Evolutionary conservation across 495 filamentous ascomycete genomes (phyloP), one percentile per base, ranked within the genome.

Genomic region (Penicilliopsis zonata): DNA sequence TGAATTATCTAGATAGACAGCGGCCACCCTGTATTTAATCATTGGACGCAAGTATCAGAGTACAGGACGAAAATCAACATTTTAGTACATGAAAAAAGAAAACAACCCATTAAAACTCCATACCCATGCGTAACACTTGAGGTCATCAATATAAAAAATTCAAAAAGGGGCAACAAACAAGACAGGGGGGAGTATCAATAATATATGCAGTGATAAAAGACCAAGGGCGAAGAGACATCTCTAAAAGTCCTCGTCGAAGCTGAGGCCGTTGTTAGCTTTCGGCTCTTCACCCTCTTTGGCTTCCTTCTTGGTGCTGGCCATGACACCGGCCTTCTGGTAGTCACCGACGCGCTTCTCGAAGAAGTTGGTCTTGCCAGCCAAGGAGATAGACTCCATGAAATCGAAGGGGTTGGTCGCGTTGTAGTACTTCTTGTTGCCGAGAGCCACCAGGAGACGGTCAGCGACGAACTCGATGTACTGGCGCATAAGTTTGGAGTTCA

Each of bases 391-490:
- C 74, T 98, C 90, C 90, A 98, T 98, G 65, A 98, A 98, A 72
- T 98, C 90, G 61, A 98, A 98, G 44, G 90, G 90, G 65, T 98
- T 98, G 54, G 81, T 70, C 17, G 77, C 67, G 47, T 88, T 76
- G 76, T 92, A 98, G 54, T 82, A 70, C 71, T 95, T 96, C 42
- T 78, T 70, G 59, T 93, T 94, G 43, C 90, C 90, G 24, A 98
- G 80, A 24, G 90, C 74, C 19, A 95, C 60, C 13, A 98, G 75
- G 13, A 98, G 79, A 35, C 90, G 82, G 57, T 98, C 90, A 44
- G 90, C 90, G 34, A 98, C 90, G 47, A 96, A 98, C 72, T 98
- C 90, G 39, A 98, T 98, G 66, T 98, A 98, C 63, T 96, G 86
- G 69, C 87, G 88, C 90, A 98, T 98, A 42, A 98, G 74, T 44